Percentiles rank a stretch among this genome's conserved stretches.
Evolutionary conservation across 257 asterid genomes (phyloP).

Genomic region (Solanum appendiculatum): DNA sequence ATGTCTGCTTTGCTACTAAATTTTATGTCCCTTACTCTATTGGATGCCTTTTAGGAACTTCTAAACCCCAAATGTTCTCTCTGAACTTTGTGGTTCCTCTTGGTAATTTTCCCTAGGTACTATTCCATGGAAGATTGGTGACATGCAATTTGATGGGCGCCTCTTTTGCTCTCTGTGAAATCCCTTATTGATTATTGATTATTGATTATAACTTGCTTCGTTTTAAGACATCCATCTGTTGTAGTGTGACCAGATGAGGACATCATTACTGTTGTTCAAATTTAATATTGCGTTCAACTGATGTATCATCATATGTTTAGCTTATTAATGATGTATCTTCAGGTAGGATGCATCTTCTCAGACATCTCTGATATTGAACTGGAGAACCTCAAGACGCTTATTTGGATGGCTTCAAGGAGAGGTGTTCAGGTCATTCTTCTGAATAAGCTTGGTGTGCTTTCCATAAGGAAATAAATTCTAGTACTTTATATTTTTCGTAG

Average conservation of each 20-base stretch:
- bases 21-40: not conserved
- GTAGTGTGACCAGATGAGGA: not conserved
- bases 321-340: conserved; percentile 13
- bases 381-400: conserved; percentile 48
- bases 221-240: not conserved
- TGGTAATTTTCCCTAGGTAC: not conserved
- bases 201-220: not conserved
- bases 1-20: not conserved
- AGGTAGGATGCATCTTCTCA: conserved; percentile 69
- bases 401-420: conserved; percentile 46
- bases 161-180: not conserved
- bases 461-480: not conserved
- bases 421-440: conserved; percentile 52
- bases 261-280: not conserved
- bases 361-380: conserved; percentile 33
- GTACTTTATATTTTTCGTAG: not conserved
- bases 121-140: not conserved
- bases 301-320: not conserved
- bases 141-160: not conserved
- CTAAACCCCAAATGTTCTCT: not conserved
- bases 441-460: not conserved
- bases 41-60: not conserved
- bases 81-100: not conserved
- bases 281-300: not conserved
- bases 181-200: not conserved